Percentiles rank a stretch among this genome's conserved stretches.
Conservation (phyloP, 768 basidiomycete genomes). For the Neoboletus magnificus region DNA sequence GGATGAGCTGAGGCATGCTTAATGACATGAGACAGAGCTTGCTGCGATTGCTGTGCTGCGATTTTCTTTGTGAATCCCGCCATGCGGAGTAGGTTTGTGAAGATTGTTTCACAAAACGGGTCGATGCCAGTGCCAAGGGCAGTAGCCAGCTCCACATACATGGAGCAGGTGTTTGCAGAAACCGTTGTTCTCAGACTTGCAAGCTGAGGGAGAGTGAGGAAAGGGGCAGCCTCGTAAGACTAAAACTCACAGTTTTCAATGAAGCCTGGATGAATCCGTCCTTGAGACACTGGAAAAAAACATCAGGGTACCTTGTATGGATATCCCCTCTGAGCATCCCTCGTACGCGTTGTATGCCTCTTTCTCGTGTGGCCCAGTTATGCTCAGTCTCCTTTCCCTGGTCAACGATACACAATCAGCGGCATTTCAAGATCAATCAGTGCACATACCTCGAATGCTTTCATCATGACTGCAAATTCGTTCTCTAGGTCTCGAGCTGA, state of each 20-base stretch:
- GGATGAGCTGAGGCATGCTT: slow-evolving; percentile 68
- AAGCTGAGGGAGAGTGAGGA: slow-evolving; percentile 47
- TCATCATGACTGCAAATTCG: slow-evolving; percentile 78
- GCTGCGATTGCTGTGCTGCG: slow-evolving; percentile 81
- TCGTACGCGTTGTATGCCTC: slow-evolving; percentile 69
- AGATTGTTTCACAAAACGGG: slow-evolving; percentile 71
- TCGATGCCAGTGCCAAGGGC: slow-evolving; percentile 70
- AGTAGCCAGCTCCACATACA: slow-evolving; percentile 72
- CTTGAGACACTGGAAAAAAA: slow-evolving; percentile 73
- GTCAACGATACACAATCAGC: slow-evolving; percentile 2
- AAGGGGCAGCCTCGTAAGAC: background rate
- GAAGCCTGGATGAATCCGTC: slow-evolving; percentile 78
- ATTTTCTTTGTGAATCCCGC: slow-evolving; percentile 92
- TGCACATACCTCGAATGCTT: slow-evolving; percentile 70
- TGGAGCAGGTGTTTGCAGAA: slow-evolving; percentile 67
- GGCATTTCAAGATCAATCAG: background rate
- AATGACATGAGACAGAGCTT: slow-evolving; percentile 64
- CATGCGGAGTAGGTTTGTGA: slow-evolving; percentile 81
- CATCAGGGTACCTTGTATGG: slow-evolving; percentile 66
- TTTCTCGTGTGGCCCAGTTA: slow-evolving; percentile 87
- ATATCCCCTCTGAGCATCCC: slow-evolving; percentile 90
- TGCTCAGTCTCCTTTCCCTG: slow-evolving; percentile 97
- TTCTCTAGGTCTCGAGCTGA: slow-evolving; percentile 81
- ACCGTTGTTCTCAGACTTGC: slow-evolving; percentile 90
- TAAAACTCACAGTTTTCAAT: slow-evolving; percentile 68